These are phyloP conservation scores for Pyrenochaeta sp. DNA, from an alignment of 2,329 filamentous ascomycete species.

Conservation along the genomic window DNA sequence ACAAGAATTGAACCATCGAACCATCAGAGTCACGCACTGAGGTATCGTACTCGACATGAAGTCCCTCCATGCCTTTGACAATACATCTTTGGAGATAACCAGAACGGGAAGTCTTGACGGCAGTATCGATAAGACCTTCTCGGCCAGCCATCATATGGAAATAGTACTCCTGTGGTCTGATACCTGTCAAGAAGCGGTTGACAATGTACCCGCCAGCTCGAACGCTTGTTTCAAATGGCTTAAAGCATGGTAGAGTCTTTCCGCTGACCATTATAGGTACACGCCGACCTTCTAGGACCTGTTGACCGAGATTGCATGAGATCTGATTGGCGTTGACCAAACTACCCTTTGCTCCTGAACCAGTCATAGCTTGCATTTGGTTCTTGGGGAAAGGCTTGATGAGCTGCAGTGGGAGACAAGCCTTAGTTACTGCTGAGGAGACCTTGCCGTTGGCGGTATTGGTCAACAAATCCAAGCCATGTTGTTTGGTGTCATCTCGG, in stretches of 20 bases:
- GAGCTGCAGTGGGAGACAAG: conserved; percentile 81
- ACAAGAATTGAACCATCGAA: conserved; percentile 91
- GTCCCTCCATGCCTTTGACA: conserved; percentile 97
- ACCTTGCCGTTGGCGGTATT: conserved; percentile 74
- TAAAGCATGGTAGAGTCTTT: conserved; percentile 94
- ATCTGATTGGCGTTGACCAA: conserved; percentile 96
- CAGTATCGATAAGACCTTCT: conserved; percentile 98
- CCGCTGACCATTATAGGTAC: conserved; percentile 98
- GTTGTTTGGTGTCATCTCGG: conserved; percentile 89
- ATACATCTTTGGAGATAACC: conserved; percentile 96
- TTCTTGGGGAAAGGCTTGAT: conserved; percentile 94
- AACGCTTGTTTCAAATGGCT: conserved; percentile 86
- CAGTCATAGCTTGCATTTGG: conserved; percentile 99
- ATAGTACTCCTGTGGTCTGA: conserved; percentile 96
- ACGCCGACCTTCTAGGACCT: conserved; percentile 91
- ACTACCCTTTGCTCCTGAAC: conserved; percentile 92
- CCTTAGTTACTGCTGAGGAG: conserved; percentile 78
- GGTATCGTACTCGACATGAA: conserved; percentile 90
- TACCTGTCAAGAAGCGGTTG: conserved; percentile 96
- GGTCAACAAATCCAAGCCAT: conserved; percentile 86
- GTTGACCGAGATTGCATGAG: conserved; percentile 95
- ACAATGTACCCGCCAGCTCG: conserved; percentile 93
- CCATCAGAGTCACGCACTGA: conserved; percentile 95
- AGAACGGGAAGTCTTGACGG: conserved; percentile 96
- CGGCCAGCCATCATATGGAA: conserved; percentile 99